Evolutionary conservation across 371 early-diverging fungal genomes (phyloP), one percentile per base, ranked within the genome.

Genomic region (Actinomucor elegans): DNA sequence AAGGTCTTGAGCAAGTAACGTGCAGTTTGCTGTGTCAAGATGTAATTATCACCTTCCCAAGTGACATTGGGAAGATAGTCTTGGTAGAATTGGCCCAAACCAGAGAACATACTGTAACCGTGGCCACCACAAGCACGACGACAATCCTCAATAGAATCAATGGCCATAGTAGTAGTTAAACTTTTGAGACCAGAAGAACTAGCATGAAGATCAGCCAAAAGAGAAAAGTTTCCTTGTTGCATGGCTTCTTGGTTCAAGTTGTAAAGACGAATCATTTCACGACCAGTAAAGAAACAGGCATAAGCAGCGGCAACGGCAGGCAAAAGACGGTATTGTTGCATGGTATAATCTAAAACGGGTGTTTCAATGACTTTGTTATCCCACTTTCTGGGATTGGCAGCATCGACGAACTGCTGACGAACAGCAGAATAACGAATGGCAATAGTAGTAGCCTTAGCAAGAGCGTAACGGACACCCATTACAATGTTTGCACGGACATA

Each of bases 111-210:
- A 53, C 85, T 81, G 66, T 83, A 94, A 4, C 93, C 93, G 47
- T 93, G 93, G 24, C 94, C 94, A 53, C 94, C 94, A 46, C 67
- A 90, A 64, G 60, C 85, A 75, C 51, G 88, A 72, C 54, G 86
- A 74, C 56, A 87, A 4, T 86, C 86, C 59, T 94, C 94, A 52
- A 94, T 83, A n/a, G 86, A 88, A 14, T 84, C 81, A 6, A 84
- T 65, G n/a, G 82, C 86, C 58, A 87, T 73, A 20, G 86, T 88
- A 0, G 92, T 91, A 18, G 83, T 81, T 71, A 89, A 81, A 29
- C 86, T 79, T 77, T 95, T 95, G 46, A 95, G 80, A 10, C 91
- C 92, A 1, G 92, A 90, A 0, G 88, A 86, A 48, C 86, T 85
- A 26, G 91, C 93, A 64, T 94, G 95, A 1, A 94, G 80, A 65